These are phyloP conservation scores for Poronia punctata DNA, from an alignment of 495 filamentous ascomycete species.

Conservation along the genomic window DNA sequence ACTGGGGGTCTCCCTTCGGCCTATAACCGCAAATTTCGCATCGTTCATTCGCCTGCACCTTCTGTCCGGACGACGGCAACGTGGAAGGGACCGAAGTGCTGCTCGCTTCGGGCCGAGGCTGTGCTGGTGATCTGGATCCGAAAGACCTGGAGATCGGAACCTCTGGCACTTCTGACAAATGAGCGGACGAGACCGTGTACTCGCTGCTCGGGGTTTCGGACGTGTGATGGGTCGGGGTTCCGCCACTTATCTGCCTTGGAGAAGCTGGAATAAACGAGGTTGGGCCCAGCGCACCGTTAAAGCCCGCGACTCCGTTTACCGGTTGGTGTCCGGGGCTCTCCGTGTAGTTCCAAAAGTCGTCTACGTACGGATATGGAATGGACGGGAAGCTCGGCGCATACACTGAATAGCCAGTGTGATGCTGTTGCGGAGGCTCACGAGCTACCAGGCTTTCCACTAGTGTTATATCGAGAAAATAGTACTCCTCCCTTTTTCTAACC, in stretches of 20 bases:
- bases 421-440: conserved; percentile 12
- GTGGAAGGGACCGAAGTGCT: conserved; percentile 5
- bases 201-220: conserved; percentile 13
- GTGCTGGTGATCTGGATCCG: conserved; percentile 10
- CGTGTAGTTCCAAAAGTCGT: conserved; percentile 13
- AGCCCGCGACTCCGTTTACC: conserved; percentile 1
- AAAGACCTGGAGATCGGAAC: conserved; percentile 7
- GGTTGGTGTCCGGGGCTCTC: neutral
- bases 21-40: conserved; percentile 45
- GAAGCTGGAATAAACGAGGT: conserved; percentile 7
- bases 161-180: conserved; percentile 10
- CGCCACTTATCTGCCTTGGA: conserved; percentile 6
- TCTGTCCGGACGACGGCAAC: conserved; percentile 16
- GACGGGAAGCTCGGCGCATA: conserved; percentile 6
- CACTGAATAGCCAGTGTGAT: conserved; percentile 7
- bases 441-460: conserved; percentile 27
- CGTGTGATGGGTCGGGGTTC: conserved; percentile 9
- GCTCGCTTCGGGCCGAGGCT: conserved; percentile 4
- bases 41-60: conserved; percentile 31
- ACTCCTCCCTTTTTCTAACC: conserved; percentile 22
- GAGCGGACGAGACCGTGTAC: conserved; percentile 15
- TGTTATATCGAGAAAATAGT: conserved; percentile 31
- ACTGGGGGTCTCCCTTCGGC: conserved; percentile 44
- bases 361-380: conserved; percentile 5
- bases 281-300: conserved; percentile 5